Conservation (phyloP, 164 flowering plant species). For the Hamamelis virginiana region DNA sequence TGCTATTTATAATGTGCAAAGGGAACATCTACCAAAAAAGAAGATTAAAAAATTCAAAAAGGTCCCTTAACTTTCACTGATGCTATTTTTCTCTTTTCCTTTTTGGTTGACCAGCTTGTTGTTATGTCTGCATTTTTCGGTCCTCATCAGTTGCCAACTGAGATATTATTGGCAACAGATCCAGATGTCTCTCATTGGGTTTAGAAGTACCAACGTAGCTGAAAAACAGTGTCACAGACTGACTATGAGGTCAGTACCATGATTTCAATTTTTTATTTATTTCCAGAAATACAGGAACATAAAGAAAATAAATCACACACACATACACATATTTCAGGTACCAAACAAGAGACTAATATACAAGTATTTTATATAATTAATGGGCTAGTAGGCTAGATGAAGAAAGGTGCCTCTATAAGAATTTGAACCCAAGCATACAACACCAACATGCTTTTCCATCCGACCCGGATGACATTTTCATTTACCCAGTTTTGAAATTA, state of each 20-base stretch:
- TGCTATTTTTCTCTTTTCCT: background rate
- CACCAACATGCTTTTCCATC: too few relatives aligned
- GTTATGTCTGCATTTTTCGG: conserved; percentile 96
- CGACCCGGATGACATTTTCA: too few relatives aligned
- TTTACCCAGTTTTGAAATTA: background rate
- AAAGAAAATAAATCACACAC: background rate
- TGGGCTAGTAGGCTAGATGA: too few relatives aligned
- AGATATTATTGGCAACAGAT: conserved; percentile 64
- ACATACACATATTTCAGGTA: too few relatives aligned
- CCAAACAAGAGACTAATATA: too few relatives aligned
- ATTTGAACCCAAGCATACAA: too few relatives aligned
- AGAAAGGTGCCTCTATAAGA: too few relatives aligned
- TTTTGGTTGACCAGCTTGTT: conserved; percentile 57
- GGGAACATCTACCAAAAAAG: too few relatives aligned
- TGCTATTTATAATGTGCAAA: too few relatives aligned
- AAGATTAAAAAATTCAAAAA: too few relatives aligned
- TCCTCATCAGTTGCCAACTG: conserved; percentile 83
- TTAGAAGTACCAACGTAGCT: conserved; percentile 86
- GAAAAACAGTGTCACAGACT: conserved; percentile 91
- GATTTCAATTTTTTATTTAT: background rate
- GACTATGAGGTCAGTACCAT: conserved; percentile 72
- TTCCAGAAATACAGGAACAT: background rate
- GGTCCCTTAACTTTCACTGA: background rate
- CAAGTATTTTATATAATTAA: too few relatives aligned
- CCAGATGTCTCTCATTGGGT: conserved; percentile 89